Evolutionary conservation across 1,284 basidiomycete genomes (phyloP).

Genomic region (Macrocystidia cucumis): DNA sequence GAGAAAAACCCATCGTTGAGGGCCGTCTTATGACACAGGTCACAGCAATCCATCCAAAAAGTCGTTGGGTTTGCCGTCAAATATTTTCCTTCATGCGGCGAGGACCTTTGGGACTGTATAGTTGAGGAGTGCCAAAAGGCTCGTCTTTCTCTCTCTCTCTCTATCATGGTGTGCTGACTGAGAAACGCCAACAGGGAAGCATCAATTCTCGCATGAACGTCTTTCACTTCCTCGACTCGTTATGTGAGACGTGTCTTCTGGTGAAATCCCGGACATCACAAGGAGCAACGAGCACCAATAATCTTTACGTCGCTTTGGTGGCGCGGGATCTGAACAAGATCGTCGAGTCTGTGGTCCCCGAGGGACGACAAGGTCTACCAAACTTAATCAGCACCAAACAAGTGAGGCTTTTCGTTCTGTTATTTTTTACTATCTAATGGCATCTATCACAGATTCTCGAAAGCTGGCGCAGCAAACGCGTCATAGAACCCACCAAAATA

Average conservation of each 20-base stretch:
- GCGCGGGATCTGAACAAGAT: slow-evolving; percentile 67
- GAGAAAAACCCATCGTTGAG: slow-evolving; percentile 15
- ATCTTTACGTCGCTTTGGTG: slow-evolving; percentile 73
- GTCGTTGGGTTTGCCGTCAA: slow-evolving; percentile 84
- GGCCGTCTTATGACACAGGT: slow-evolving; percentile 46
- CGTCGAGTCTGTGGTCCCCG: slow-evolving; percentile 78
- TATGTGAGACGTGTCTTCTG: slow-evolving; percentile 73
- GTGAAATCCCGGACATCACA: slow-evolving; percentile 45
- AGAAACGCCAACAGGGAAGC: slow-evolving; percentile 49
- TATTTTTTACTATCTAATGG: background rate
- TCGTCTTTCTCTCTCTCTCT: slow-evolving; percentile 9
- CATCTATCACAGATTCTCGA: slow-evolving; percentile 63
- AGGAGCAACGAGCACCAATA: slow-evolving; percentile 33
- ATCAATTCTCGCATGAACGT: slow-evolving; percentile 92
- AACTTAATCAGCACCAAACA: slow-evolving; percentile 84
- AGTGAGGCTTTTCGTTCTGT: slow-evolving; percentile 29
- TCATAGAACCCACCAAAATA: slow-evolving; percentile 70
- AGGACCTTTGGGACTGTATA: slow-evolving; percentile 94
- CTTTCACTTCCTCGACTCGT: slow-evolving; percentile 83
- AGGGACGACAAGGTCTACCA: slow-evolving; percentile 73
- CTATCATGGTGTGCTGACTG: background rate
- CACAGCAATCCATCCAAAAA: slow-evolving; percentile 87
- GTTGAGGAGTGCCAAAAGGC: slow-evolving; percentile 87
- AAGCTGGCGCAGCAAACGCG: slow-evolving; percentile 81
- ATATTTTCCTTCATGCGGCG: slow-evolving; percentile 74